Conservation (phyloP, 371 early-diverging fungal genomes). For the Homolaphlyctis polyrhiza region DNA sequence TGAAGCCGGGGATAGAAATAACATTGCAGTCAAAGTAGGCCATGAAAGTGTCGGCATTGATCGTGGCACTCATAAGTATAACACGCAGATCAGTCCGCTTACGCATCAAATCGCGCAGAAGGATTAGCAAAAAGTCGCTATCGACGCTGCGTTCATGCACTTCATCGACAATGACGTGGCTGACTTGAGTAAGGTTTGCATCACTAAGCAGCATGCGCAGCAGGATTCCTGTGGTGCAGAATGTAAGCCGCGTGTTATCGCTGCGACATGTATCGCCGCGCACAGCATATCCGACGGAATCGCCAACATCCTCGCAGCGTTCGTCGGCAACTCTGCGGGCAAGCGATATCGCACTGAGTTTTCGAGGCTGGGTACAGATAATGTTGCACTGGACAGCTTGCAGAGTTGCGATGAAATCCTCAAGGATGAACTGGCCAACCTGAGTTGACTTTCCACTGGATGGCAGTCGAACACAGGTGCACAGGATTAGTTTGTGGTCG, state of each 20-base stretch:
- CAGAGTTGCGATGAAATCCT: conserved; percentile 15
- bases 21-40: conserved; percentile 44
- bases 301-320: conserved; percentile 22
- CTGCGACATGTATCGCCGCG: conserved; percentile 40
- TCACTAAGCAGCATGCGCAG: conserved; percentile 48
- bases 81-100: conserved; percentile 20
- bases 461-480: not conserved
- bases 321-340: conserved; percentile 35
- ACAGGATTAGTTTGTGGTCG: not conserved
- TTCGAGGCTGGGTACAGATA: conserved; percentile 37
- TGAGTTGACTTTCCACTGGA: conserved; percentile 38
- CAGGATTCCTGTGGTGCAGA: conserved; percentile 62
- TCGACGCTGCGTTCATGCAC: conserved; percentile 59
- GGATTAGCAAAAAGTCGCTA: conserved; percentile 52
- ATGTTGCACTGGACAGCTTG: conserved; percentile 25
- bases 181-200: conserved; percentile 27
- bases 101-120: conserved; percentile 27
- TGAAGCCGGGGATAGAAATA: conserved; percentile 71
- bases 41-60: conserved; percentile 36
- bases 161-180: conserved; percentile 58
- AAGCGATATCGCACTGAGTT: conserved; percentile 53
- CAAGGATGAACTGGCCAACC: conserved; percentile 48
- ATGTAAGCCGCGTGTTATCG: conserved; percentile 41
- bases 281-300: conserved; percentile 48
- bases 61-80: conserved; percentile 59